Evolutionary conservation across 805 yeast species (phyloP).

Genomic region (Pichia manshurica): DNA sequence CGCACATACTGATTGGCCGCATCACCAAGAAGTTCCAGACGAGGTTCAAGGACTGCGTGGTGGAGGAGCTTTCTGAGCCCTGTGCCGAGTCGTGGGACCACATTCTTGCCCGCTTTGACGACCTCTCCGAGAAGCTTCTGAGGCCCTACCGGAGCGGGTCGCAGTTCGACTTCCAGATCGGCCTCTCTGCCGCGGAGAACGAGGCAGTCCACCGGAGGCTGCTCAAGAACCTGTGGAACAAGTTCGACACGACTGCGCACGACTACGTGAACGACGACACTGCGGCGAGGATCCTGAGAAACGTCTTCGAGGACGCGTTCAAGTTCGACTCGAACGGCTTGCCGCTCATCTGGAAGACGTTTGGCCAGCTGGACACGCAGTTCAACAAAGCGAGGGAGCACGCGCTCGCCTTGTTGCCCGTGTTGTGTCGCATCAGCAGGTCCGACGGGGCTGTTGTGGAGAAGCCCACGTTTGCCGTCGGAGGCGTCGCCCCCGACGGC

Average conservation of each 20-base stretch:
- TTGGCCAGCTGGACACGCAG: slow-evolving; percentile 62
- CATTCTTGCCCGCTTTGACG: slow-evolving; percentile 40
- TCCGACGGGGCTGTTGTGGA: slow-evolving; percentile 46
- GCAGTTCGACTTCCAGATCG: slow-evolving; percentile 60
- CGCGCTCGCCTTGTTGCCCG: slow-evolving; percentile 55
- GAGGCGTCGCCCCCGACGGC: slow-evolving; percentile 32
- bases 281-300: slow-evolving; percentile 61
- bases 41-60: slow-evolving; percentile 46
- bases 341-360: slow-evolving; percentile 76
- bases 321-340: slow-evolving; percentile 77
- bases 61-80: slow-evolving; percentile 46
- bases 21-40: slow-evolving; percentile 41
- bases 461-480: slow-evolving; percentile 29
- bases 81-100: slow-evolving; percentile 55
- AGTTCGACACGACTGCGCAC: slow-evolving; percentile 51
- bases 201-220: slow-evolving; percentile 36
- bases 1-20: slow-evolving; percentile 37
- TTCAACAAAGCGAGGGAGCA: slow-evolving; percentile 54
- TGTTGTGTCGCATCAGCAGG: slow-evolving; percentile 50
- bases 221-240: slow-evolving; percentile 56
- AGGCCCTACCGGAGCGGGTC: slow-evolving; percentile 15
- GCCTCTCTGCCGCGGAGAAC: slow-evolving; percentile 43
- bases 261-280: slow-evolving; percentile 63
- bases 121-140: slow-evolving; percentile 4
- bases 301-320: slow-evolving; percentile 75